Conservation (phyloP, 2,329 filamentous ascomycete genomes). For the Sclerotinia sclerotiorum region DNA sequence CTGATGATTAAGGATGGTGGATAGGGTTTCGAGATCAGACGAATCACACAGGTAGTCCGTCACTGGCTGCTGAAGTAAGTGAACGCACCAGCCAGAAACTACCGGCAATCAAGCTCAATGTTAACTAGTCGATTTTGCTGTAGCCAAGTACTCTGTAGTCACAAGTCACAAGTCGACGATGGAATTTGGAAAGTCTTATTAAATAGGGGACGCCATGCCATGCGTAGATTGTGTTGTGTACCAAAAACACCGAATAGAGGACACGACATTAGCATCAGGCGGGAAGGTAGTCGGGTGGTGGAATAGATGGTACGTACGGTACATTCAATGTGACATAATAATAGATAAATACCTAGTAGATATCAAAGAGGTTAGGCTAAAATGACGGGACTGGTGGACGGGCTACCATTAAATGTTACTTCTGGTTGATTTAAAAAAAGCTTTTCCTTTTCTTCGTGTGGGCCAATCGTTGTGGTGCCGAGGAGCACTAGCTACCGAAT, state of each 20-base stretch:
- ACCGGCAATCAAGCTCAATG: conserved; percentile 14
- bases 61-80: background rate
- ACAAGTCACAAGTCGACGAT: background rate
- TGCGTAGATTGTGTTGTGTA: conserved; percentile 7
- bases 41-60: background rate
- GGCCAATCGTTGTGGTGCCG: conserved; percentile 14
- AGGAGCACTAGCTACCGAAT: conserved; percentile 19
- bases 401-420: background rate
- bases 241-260: background rate
- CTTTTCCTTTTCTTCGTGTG: background rate
- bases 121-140: background rate
- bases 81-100: background rate
- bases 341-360: background rate
- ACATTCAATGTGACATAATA: conserved; percentile 5
- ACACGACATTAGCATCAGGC: conserved; percentile 10
- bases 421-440: background rate
- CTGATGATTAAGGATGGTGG: conserved; percentile 6
- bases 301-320: background rate
- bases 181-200: background rate
- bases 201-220: conserved; percentile 12
- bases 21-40: conserved; percentile 8
- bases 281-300: conserved; percentile 5
- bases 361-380: background rate
- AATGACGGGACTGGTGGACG: background rate
- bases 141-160: background rate